Conservation (phyloP, 140 eudicot genomes). For the Stevia rebaudiana region DNA sequence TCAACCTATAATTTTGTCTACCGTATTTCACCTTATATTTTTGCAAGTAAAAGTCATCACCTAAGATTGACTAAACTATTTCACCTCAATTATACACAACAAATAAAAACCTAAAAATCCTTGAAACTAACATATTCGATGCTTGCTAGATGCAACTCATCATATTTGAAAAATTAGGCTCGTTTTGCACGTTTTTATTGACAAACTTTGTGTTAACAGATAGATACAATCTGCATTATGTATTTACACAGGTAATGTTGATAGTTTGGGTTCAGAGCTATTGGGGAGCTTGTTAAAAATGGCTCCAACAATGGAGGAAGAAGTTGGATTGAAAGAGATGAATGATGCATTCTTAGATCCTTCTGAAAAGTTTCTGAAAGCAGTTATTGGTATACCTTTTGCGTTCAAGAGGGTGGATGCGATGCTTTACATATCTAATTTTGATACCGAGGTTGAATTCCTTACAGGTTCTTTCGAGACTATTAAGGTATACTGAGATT, state of each 20-base stretch:
- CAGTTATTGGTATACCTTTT: constrained; percentile 56
- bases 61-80: too few relatives aligned
- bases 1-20: too few relatives aligned
- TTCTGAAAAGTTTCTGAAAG: constrained; percentile 65
- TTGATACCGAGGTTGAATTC: constrained; percentile 60
- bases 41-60: too few relatives aligned
- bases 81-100: too few relatives aligned
- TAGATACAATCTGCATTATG: neutral
- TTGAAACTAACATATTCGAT: too few relatives aligned
- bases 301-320: constrained; percentile 77
- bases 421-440: constrained; percentile 66
- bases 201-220: neutral
- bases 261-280: constrained; percentile 56
- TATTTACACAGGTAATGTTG: constrained; percentile 45
- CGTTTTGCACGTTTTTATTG: neutral
- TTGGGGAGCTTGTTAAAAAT: constrained; percentile 61
- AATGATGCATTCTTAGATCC: constrained; percentile 47
- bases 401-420: constrained; percentile 78
- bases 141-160: too few relatives aligned
- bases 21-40: too few relatives aligned
- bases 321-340: constrained; percentile 38
- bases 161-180: neutral
- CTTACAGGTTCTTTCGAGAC: constrained; percentile 59
- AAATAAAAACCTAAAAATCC: too few relatives aligned
- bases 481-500: constrained; percentile 65